Evolutionary conservation across 257 asterid species (phyloP).

Genomic region (Rubia yunnanensis): DNA sequence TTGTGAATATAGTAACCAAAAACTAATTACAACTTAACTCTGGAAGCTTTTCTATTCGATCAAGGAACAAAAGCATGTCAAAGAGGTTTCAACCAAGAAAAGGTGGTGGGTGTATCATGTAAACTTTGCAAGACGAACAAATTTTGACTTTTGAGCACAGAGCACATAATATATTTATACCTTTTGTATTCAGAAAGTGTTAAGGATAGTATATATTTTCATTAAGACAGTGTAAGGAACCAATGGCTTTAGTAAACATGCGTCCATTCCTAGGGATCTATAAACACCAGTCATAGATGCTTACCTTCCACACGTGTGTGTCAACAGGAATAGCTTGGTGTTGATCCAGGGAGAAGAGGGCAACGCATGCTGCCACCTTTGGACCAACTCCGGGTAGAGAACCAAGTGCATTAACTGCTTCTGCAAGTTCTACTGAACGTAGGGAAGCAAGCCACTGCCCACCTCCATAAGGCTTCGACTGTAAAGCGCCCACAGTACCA

Average conservation of each 20-base stretch:
- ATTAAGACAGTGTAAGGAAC: neutral
- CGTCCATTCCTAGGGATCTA: neutral
- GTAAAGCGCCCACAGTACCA: constrained; percentile 74
- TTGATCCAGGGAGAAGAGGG: constrained; percentile 89
- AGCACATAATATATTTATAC: neutral
- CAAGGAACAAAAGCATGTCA: neutral
- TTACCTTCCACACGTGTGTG: constrained; percentile 96
- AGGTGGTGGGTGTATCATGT: neutral
- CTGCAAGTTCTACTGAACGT: constrained; percentile 63
- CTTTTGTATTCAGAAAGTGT: neutral
- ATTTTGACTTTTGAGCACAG: neutral
- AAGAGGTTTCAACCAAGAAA: neutral
- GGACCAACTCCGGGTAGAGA: constrained; percentile 96
- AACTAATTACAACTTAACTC: neutral
- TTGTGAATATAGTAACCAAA: neutral
- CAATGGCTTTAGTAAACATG: neutral
- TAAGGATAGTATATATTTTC: neutral
- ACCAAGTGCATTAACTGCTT: constrained; percentile 49
- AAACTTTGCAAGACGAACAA: neutral
- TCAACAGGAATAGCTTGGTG: constrained; percentile 97
- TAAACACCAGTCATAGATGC: constrained; percentile 4
- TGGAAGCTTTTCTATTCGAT: neutral
- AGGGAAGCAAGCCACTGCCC: constrained; percentile 78
- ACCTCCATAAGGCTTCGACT: constrained; percentile 80
- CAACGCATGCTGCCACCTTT: constrained; percentile 95